Evolutionary conservation across 108 stramenopile genomes (phyloP), one percentile per base, ranked within the genome.

Genomic region (Stephanodiscus triporus): DNA sequence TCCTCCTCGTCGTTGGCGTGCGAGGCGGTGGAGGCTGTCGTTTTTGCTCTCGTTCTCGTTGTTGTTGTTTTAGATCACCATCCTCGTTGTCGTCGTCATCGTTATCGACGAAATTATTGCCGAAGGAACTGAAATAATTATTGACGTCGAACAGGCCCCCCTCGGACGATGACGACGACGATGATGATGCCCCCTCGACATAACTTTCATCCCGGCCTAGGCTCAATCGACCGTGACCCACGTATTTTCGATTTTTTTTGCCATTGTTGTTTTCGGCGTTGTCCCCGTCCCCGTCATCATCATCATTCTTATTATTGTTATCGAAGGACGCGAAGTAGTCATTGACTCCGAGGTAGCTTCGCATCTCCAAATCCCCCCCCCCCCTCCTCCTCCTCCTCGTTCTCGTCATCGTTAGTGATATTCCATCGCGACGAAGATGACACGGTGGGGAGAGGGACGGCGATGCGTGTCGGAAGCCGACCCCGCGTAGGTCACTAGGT

Each of bases 291-390:
- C 16, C 43, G 43, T 17, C 27, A 6, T 63, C 66, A 27, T 60
- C 17, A 22, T 55, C 11, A 20, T 55, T 56, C 13, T 24, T 27
- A 14, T 43, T 56, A 9, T 63, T 30, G 26, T 62, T 65, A 55
- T 65, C 66, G 40, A 78, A 71, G 32, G 77, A 70, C 26, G 54
- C 32, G 29, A 78, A 71, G 64, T 78, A 78, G 54, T 78, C 77
- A 57, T 71, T 66, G 47, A 70, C 63, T 6, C 66, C 48, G 23
- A 70, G 56, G 49, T 66, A 64, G 20, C 58, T 59, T 65, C 0
- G 7, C 43, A 75, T 16, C 66, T 53, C 45, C 62, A 30, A 55
- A 13, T 16, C 54, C 48, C 17, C 47, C 14, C 37, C 38, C 51
- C 0, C 38, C 47, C 13, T 16, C 27, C 5, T 47, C 51, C 17